Evolutionary conservation across 768 basidiomycete genomes (phyloP).

Genomic region (Tulasnella sp.): DNA sequence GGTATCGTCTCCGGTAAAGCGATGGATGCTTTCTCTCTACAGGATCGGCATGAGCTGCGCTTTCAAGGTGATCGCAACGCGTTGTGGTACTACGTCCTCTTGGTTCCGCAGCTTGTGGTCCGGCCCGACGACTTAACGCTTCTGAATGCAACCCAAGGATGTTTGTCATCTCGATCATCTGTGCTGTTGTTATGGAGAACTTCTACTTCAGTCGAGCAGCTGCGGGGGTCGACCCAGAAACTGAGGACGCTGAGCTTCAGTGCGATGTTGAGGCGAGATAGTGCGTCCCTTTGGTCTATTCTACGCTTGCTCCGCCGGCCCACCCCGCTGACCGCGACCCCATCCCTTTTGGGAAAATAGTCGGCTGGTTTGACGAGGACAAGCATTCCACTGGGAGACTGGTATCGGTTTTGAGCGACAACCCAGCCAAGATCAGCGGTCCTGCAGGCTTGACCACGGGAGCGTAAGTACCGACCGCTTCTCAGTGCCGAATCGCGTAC

Average conservation of each 20-base stretch:
- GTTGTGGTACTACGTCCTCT: slow-evolving; percentile 38
- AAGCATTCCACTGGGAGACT: slow-evolving; percentile 78
- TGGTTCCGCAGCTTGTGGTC: neutral
- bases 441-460: slow-evolving; percentile 89
- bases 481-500: neutral
- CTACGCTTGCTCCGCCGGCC: neutral
- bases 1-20: slow-evolving; percentile 63
- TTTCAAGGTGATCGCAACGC: slow-evolving; percentile 69
- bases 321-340: neutral
- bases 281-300: slow-evolving; percentile 47
- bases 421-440: slow-evolving; percentile 87
- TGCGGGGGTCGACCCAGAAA: slow-evolving; percentile 66
- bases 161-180: slow-evolving; percentile 74
- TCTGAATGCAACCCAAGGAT: slow-evolving; percentile 51
- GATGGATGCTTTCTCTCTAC: slow-evolving; percentile 38
- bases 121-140: slow-evolving; percentile 33
- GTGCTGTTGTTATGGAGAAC: slow-evolving; percentile 67
- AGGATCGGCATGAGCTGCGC: slow-evolving; percentile 50
- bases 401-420: slow-evolving; percentile 77
- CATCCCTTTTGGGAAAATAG: slow-evolving; percentile 39
- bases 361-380: slow-evolving; percentile 88
- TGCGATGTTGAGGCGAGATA: slow-evolving; percentile 85
- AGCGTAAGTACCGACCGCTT: slow-evolving; percentile 42
- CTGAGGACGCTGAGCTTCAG: slow-evolving; percentile 74
- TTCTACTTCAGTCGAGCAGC: slow-evolving; percentile 70